Conservation (phyloP, 2,329 filamentous ascomycete genomes). For the Lachnum nothofagi region DNA sequence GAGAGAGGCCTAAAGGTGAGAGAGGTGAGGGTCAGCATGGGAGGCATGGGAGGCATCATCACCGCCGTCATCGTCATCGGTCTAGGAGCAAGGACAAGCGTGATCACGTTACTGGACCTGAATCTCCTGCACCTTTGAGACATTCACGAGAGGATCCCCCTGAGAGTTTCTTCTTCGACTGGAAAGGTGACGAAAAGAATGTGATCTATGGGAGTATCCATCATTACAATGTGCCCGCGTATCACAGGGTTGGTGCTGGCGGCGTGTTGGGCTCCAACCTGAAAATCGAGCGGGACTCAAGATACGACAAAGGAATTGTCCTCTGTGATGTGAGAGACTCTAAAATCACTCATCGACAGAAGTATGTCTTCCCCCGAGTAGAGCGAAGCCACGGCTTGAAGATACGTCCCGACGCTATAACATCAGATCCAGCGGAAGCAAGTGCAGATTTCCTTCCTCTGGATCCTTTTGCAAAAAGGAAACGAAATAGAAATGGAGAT, state of each 20-base stretch:
- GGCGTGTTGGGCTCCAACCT: conserved; percentile 62
- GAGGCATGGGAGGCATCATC: background rate
- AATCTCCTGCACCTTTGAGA: background rate
- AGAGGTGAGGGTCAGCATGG: background rate
- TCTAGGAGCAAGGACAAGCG: conserved; percentile 14
- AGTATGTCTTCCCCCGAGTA: conserved; percentile 43
- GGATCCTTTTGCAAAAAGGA: conserved; percentile 31
- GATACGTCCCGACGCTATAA: conserved; percentile 32
- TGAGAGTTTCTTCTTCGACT: conserved; percentile 59
- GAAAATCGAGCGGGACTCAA: conserved; percentile 58
- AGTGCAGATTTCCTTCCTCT: conserved; percentile 47
- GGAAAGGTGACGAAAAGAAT: conserved; percentile 71
- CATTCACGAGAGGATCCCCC: background rate
- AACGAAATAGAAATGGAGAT: conserved; percentile 27
- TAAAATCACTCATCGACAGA: conserved; percentile 32
- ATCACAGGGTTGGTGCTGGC: conserved; percentile 64
- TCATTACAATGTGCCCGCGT: conserved; percentile 64
- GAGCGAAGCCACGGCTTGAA: conserved; percentile 40
- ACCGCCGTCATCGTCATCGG: conserved; percentile 9
- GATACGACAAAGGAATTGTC: conserved; percentile 50
- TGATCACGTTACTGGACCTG: background rate
- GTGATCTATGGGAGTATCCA: conserved; percentile 69
- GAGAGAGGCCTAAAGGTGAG: background rate
- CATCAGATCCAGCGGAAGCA: conserved; percentile 18
- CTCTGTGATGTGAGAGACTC: conserved; percentile 36